These are phyloP conservation scores for Leccinum variicolor DNA, from an alignment of 768 basidiomycete species.

Conservation along the genomic window DNA sequence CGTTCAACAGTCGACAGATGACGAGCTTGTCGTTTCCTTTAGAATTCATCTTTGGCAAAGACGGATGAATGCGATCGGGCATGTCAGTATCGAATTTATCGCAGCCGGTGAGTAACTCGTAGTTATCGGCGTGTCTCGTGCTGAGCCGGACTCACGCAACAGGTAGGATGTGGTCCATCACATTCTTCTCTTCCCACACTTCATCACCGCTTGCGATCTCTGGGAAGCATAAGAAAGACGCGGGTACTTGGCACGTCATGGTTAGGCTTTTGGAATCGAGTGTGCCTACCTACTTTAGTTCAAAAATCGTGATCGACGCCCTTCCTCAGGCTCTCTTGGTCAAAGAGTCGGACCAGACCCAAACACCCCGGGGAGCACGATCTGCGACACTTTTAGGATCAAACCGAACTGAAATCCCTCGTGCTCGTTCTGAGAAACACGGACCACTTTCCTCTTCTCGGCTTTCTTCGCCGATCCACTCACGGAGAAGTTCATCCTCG, in stretches of 20 bases:
- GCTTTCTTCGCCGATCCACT: constrained; percentile 1
- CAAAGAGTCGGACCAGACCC: background rate
- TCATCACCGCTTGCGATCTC: background rate
- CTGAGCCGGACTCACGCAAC: background rate
- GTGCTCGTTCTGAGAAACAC: background rate
- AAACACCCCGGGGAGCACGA: background rate
- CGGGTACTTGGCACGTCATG: constrained; percentile 37
- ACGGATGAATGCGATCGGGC: constrained; percentile 60
- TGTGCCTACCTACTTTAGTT: constrained; percentile 15
- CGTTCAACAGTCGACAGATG: constrained; percentile 45
- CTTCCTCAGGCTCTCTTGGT: background rate
- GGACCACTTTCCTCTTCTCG: background rate
- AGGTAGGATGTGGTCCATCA: constrained; percentile 27
- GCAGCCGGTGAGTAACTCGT: constrained; percentile 31
- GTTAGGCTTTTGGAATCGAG: constrained; percentile 33
- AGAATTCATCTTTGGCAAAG: constrained; percentile 60
- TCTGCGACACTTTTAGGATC: background rate
- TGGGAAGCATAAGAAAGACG: constrained; percentile 8
- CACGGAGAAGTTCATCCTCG: background rate
- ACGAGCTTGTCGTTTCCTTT: constrained; percentile 51
- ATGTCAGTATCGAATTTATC: constrained; percentile 60
- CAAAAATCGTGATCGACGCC: constrained; percentile 10
- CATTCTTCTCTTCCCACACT: constrained; percentile 18
- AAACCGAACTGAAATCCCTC: background rate
- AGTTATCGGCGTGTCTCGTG: background rate